Conservation (phyloP, 129 eudicot species). For the Flaveria linearis region DNA sequence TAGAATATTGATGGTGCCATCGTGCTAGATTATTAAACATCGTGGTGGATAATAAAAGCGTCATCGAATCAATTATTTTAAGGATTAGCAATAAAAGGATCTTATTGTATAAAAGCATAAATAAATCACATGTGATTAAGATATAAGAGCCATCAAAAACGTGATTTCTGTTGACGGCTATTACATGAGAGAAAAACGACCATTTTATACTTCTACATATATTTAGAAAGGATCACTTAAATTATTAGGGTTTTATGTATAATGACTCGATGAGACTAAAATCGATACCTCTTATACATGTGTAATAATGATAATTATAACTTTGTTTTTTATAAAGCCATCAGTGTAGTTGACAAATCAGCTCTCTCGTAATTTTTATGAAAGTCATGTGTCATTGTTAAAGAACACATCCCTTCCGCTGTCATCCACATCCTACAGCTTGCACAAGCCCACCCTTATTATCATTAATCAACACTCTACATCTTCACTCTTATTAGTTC, state of each 20-base stretch:
- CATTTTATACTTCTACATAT: too few relatives aligned
- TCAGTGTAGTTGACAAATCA: too few relatives aligned
- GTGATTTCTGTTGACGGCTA: too few relatives aligned
- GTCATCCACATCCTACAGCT: constrained; percentile 47
- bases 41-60: background rate
- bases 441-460: constrained; percentile 30
- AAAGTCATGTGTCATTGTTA: constrained; percentile 17
- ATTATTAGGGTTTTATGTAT: too few relatives aligned
- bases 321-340: too few relatives aligned
- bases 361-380: too few relatives aligned
- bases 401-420: constrained; percentile 41
- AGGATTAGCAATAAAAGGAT: background rate
- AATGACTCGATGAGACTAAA: too few relatives aligned
- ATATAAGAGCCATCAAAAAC: background rate
- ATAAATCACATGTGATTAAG: background rate
- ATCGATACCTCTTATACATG: too few relatives aligned
- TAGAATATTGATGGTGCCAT: background rate
- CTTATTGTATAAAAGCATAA: background rate
- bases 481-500: background rate
- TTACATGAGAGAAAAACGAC: too few relatives aligned
- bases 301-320: too few relatives aligned
- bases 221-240: too few relatives aligned
- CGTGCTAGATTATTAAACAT: background rate
- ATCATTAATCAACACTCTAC: background rate
- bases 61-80: background rate